Evolutionary conservation across 2,329 filamentous ascomycete species (phyloP).

Genomic region (Drechslerella dactyloides): DNA sequence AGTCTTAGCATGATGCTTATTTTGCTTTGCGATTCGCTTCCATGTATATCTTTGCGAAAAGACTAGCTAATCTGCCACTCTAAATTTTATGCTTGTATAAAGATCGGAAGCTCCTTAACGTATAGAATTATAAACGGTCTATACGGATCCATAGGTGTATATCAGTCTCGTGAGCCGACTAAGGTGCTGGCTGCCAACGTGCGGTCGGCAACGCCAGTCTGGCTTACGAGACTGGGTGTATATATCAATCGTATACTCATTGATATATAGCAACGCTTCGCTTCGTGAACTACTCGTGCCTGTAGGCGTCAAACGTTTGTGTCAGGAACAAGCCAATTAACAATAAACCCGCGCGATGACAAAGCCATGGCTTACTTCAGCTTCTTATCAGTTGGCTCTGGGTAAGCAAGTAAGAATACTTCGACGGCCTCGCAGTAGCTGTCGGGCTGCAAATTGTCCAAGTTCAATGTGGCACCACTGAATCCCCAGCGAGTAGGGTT

Average conservation of each 20-base stretch:
- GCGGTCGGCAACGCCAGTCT: too few species aligned
- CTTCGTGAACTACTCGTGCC: too few species aligned
- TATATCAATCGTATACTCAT: too few species aligned
- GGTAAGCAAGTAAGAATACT: constrained; percentile 18
- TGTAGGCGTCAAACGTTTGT: too few species aligned
- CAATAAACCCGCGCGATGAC: too few species aligned
- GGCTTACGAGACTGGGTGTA: too few species aligned
- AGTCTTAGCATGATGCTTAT: background rate
- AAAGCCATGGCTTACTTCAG: constrained; percentile 38
- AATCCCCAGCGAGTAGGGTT: constrained; percentile 33
- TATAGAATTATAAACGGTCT: background rate
- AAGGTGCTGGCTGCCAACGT: too few species aligned
- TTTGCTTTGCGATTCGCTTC: constrained; percentile 17
- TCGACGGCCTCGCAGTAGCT: constrained; percentile 33
- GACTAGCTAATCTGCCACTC: background rate
- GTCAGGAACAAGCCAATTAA: too few species aligned
- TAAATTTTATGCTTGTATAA: background rate
- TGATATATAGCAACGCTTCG: too few species aligned
- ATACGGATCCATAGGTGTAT: too few species aligned
- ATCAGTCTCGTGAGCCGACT: too few species aligned
- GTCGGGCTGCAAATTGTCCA: constrained; percentile 34
- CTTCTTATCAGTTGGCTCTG: constrained; percentile 35
- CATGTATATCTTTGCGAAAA: constrained; percentile 31
- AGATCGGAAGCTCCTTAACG: background rate
- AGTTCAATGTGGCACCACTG: constrained; percentile 36